Percentiles rank a stretch among this genome's conserved stretches.
Conservation (phyloP, 768 basidiomycete species). For the Mycena metata region DNA sequence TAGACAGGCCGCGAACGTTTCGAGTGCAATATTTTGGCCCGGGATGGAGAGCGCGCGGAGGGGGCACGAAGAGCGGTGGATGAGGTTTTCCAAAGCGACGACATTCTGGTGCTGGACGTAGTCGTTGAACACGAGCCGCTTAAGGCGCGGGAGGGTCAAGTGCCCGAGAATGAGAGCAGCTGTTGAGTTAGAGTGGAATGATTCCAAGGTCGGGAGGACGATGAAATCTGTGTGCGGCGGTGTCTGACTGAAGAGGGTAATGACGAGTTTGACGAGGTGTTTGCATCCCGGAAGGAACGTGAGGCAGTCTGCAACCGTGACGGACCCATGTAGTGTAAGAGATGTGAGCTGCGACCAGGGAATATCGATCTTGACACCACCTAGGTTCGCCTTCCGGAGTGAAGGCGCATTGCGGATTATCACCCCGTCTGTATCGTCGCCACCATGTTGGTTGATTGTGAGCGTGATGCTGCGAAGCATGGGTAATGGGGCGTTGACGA, state of each 20-base stretch:
- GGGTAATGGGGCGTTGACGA: not conserved
- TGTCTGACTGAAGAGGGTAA: not conserved
- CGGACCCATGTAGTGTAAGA: not conserved
- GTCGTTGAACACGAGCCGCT: not conserved
- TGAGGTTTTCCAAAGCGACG: not conserved
- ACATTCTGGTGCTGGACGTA: no score
- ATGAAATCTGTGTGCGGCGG: not conserved
- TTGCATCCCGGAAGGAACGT: not conserved
- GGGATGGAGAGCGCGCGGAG: not conserved
- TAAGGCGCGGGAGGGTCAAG: slow-evolving; percentile 22
- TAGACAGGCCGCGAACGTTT: not conserved
- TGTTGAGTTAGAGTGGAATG: not conserved
- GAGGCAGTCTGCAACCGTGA: not conserved
- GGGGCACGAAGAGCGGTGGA: not conserved
- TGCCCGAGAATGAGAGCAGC: not conserved
- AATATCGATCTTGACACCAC: not conserved
- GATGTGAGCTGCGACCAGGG: slow-evolving; percentile 7
- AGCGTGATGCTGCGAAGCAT: slow-evolving; percentile 1
- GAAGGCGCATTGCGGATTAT: not conserved
- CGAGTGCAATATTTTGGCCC: not conserved
- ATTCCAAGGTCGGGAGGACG: not conserved
- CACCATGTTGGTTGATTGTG: not conserved
- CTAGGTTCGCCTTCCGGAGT: not conserved
- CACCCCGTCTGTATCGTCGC: not conserved
- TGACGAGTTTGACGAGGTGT: not conserved